Evolutionary conservation across 225 moss, liverwort and hornwort species (phyloP).

Genomic region (Neckera pumila): DNA sequence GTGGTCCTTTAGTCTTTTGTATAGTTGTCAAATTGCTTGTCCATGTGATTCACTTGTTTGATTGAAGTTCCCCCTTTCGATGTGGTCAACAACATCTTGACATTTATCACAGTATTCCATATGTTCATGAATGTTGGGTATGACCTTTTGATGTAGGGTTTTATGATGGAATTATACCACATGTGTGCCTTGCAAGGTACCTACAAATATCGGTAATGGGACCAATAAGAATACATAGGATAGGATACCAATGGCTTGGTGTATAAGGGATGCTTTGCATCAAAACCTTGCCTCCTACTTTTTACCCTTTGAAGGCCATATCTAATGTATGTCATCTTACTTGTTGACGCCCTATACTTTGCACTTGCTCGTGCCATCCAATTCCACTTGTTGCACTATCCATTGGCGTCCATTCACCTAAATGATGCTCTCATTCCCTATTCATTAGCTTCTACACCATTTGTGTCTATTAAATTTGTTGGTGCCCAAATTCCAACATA

Average conservation of each 20-base stretch:
- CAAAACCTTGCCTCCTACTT: background rate
- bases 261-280: background rate
- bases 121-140: background rate
- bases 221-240: background rate
- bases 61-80: rapidly evolving
- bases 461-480: background rate
- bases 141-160: too few species aligned
- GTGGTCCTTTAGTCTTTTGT: rapidly evolving
- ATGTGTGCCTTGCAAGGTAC: rapidly evolving
- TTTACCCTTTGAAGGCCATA: background rate
- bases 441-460: rapidly evolving
- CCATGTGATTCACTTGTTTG: rapidly evolving
- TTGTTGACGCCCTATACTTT: rapidly evolving
- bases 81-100: background rate
- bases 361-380: background rate
- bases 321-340: rapidly evolving
- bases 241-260: too few species aligned
- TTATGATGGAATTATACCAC: too few species aligned
- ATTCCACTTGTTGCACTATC: background rate
- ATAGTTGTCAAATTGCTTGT: rapidly evolving
- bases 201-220: background rate
- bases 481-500: rapidly evolving
- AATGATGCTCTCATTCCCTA: background rate
- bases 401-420: rapidly evolving
- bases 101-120: background rate